Evolutionary conservation across 176 grass and related monocot species (phyloP), one percentile per base, ranked within the genome.

Genomic region (Triticum turgidum): DNA sequence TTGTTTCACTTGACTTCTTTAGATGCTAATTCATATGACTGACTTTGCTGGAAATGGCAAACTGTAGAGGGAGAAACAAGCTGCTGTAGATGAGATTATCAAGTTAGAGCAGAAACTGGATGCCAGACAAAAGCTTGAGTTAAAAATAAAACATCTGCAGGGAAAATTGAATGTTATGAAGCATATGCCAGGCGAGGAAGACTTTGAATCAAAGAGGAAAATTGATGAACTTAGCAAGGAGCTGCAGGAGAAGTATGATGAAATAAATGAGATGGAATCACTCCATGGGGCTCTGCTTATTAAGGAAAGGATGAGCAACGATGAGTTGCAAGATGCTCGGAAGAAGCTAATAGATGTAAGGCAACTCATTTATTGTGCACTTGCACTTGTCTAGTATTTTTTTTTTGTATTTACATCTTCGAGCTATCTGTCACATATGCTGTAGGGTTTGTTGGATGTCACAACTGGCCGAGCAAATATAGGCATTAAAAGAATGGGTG

Each of bases 401-500:
- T 56, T 56, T 5, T 56, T 20, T 56, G 5, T 7, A 7, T 18
- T 49, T 56, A 7, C 52, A 56, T 56, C 17, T 56, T 56, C 2
- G 15, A 56, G 52, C 52, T 56, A 56, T 56, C 59, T 29, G 10
- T 45, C 18, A 39, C 79, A 81, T 81, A 65, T 27, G 27, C 9
- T 45, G 41, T 61, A 81, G 79, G 79, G 62, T 5, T 67, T 81
- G 5, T 3, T 14, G 41, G 41, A 67, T 33, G 24, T 65, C 11
- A 32, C 79, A 67, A 45, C 15, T 67, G 5, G 15, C 17, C 42
- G 62, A 49, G 79, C 79, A 81, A 67, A 67, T 21, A 81, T 67
- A n/a, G 62, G 62, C 25, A 92, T 94, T 13, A 92, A 89, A 27
- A 84, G 90, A 68, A 92, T 92, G 90, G 90, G 90, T 11, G 90